A percentile compares a stretch with the other conserved stretches of the same genome.
These are phyloP conservation scores for Tarenaya hassleriana DNA, from an alignment of 345 rosid species.

Conservation along the genomic window DNA sequence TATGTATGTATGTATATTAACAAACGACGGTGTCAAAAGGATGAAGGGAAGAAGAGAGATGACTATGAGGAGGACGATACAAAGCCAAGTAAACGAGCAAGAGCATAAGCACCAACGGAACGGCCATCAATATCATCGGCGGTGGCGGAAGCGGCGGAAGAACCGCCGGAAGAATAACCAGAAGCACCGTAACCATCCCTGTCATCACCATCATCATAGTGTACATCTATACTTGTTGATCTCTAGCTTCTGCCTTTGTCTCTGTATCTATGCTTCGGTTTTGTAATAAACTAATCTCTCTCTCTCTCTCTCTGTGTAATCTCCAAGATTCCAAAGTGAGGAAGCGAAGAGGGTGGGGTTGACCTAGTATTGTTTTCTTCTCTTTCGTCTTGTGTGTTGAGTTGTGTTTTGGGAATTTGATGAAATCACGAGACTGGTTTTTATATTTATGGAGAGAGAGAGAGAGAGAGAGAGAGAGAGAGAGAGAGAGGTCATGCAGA, in stretches of 20 bases:
- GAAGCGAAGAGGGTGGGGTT: no score
- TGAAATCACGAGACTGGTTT: no score
- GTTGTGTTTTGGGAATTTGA: no score
- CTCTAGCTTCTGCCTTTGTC: background rate
- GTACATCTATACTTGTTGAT: background rate
- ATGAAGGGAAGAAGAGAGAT: background rate
- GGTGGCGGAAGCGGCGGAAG: conserved; percentile 30
- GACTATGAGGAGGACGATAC: conserved; percentile 22
- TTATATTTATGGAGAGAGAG: no score
- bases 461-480: conserved; percentile 23
- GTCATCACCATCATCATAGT: conserved; percentile 15
- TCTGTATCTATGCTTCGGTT: conserved; percentile 8
- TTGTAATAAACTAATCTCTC: background rate
- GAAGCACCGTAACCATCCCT: conserved; percentile 13
- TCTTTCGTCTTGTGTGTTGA: conserved; percentile 17
- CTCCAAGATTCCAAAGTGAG: no score
- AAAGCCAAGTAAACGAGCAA: conserved; percentile 27
- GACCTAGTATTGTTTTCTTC: conserved; percentile 18
- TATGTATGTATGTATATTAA: no score
- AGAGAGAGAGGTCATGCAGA: conserved; percentile 32
- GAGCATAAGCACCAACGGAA: conserved; percentile 29
- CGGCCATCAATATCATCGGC: conserved; percentile 26
- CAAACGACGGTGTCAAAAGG: no score
- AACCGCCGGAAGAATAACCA: conserved; percentile 24
- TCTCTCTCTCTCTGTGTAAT: background rate